Conservation (phyloP, 495 filamentous ascomycete species). For the Mytilinidion resinicola region DNA sequence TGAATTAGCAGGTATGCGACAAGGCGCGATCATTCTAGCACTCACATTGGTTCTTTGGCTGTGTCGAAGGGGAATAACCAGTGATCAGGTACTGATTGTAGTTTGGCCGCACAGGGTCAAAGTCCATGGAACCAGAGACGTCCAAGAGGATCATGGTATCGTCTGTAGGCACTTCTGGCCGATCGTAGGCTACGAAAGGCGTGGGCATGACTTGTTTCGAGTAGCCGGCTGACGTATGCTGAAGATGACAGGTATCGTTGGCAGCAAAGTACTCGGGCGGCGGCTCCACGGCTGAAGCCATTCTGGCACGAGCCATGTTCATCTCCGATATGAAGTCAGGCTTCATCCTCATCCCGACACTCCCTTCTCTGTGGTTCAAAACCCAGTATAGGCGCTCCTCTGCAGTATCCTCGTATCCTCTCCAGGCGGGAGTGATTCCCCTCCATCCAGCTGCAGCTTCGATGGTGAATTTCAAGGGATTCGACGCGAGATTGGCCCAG, state of each 20-base stretch:
- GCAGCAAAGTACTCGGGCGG: conserved; percentile 37
- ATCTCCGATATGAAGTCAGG: conserved; percentile 42
- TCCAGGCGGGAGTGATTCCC: conserved; percentile 45
- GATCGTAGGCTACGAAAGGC: conserved; percentile 36
- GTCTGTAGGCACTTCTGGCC: conserved; percentile 35
- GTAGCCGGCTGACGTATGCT: conserved; percentile 39
- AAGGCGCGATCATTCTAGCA: not conserved
- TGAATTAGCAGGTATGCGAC: not conserved
- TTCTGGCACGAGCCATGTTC: conserved; percentile 39
- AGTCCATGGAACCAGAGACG: conserved; percentile 44
- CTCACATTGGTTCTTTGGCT: conserved; percentile 45
- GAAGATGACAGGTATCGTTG: conserved; percentile 40
- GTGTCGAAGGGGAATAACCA: conserved; percentile 33
- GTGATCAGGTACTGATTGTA: conserved; percentile 44
- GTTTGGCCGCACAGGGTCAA: conserved; percentile 38
- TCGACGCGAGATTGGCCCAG: conserved; percentile 39
- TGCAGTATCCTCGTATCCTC: conserved; percentile 44
- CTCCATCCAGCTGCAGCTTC: conserved; percentile 43
- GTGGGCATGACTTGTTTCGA: conserved; percentile 42
- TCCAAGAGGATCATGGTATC: conserved; percentile 46
- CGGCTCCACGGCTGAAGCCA: conserved; percentile 40
- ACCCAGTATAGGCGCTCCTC: conserved; percentile 48
- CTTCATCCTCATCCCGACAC: conserved; percentile 34
- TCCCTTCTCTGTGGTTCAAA: conserved; percentile 40
- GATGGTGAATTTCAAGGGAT: conserved; percentile 43